These are phyloP conservation scores for Flaveria linearis DNA, from an alignment of 129 eudicot species.

Conservation along the genomic window DNA sequence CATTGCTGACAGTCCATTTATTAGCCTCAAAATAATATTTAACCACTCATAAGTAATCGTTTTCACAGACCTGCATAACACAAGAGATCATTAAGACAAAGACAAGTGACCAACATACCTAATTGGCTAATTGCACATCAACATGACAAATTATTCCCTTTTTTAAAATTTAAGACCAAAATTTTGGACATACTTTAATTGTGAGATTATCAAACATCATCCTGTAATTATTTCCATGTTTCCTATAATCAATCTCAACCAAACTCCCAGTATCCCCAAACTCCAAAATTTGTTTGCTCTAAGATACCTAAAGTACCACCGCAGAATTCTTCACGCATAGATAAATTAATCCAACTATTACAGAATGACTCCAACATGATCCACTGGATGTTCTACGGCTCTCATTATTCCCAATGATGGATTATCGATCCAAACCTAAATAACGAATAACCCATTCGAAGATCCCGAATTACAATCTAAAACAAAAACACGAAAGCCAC, in stretches of 20 bases:
- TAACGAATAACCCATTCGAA: neutral
- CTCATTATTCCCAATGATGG: neutral
- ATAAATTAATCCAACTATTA: neutral
- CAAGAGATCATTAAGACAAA: constrained; percentile 15
- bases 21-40: constrained; percentile 70
- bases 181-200: neutral
- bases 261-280: neutral
- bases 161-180: neutral
- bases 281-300: too few species aligned
- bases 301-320: too few species aligned
- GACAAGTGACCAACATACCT: neutral
- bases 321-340: neutral
- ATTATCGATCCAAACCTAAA: neutral
- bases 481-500: neutral
- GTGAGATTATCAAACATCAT: neutral
- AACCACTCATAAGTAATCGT: constrained; percentile 83
- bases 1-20: constrained; percentile 89
- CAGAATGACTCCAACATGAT: neutral
- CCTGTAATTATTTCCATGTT: constrained; percentile 21
- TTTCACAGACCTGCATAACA: constrained; percentile 77
- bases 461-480: constrained; percentile 10
- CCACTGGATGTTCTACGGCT: neutral
- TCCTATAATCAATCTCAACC: neutral
- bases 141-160: neutral
- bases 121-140: constrained; percentile 10